These are phyloP conservation scores for Aspergillus versicolor DNA, from an alignment of 2,329 filamentous ascomycete species.

Conservation along the genomic window DNA sequence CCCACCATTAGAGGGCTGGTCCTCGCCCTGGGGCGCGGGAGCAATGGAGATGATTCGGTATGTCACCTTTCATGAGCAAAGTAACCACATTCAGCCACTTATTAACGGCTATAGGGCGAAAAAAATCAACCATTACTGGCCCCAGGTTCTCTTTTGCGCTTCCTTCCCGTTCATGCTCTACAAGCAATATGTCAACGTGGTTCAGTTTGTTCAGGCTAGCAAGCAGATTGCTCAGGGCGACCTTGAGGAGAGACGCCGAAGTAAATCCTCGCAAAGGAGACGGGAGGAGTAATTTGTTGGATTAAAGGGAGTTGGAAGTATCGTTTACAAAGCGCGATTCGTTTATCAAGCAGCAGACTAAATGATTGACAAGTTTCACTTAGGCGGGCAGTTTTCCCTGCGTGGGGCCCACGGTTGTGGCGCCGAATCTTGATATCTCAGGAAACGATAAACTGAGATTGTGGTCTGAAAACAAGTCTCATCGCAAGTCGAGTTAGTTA, in stretches of 20 bases:
- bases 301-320: too few relatives aligned
- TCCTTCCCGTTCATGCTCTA: constrained; percentile 83
- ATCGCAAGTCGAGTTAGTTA: background rate
- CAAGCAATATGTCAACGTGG: constrained; percentile 92
- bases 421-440: too few relatives aligned
- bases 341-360: too few relatives aligned
- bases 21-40: constrained; percentile 72
- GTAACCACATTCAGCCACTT: too few relatives aligned
- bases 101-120: constrained; percentile 61
- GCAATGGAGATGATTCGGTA: constrained; percentile 83
- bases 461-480: background rate
- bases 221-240: constrained; percentile 93
- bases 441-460: background rate
- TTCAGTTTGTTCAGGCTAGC: constrained; percentile 92
- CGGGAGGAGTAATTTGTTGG: background rate
- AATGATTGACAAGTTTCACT: too few relatives aligned
- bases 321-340: too few relatives aligned
- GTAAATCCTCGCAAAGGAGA: background rate
- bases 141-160: constrained; percentile 76
- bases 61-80: background rate
- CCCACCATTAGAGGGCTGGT: constrained; percentile 63
- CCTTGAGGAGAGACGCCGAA: constrained; percentile 37
- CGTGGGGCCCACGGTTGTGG: too few relatives aligned
- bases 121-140: constrained; percentile 76
- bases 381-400: too few relatives aligned